phyloP scores from a whole-genome alignment of 306 rosid genomes.

The Malus sylvestris region DNA sequence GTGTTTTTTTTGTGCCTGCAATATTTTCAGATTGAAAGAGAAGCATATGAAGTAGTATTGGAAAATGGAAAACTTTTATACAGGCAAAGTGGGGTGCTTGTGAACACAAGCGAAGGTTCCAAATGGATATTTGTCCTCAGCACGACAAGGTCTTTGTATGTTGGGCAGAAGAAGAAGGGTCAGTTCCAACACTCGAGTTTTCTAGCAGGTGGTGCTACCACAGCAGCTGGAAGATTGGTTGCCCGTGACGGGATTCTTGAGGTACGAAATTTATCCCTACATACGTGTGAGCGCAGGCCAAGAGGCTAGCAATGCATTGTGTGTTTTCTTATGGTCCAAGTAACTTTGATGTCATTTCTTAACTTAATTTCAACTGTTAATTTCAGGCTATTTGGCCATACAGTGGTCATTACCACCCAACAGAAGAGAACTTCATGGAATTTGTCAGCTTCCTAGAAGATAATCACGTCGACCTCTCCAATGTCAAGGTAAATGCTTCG shows the following conservation, averaged over 20 bases:
- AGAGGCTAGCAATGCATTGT: background rate
- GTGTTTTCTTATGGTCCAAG: background rate
- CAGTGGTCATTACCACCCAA: constrained; percentile 93
- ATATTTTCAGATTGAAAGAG: constrained; percentile 64
- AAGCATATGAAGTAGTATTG: constrained; percentile 62
- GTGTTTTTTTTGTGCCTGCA: background rate
- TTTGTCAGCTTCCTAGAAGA: constrained; percentile 72
- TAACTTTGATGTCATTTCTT: background rate
- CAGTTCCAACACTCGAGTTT: constrained; percentile 81
- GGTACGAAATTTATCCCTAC: constrained; percentile 26
- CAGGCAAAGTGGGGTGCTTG: constrained; percentile 35
- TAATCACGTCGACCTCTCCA: constrained; percentile 68
- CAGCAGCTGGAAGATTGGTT: constrained; percentile 91
- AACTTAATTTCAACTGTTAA: background rate
- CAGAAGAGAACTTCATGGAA: constrained; percentile 81
- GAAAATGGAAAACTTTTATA: constrained; percentile 57
- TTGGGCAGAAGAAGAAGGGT: constrained; percentile 79
- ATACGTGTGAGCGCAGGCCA: background rate
- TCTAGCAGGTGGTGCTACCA: constrained; percentile 84
- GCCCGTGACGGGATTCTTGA: constrained; percentile 58
- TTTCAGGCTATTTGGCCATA: constrained; percentile 94
- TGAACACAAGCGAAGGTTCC: constrained; percentile 55
- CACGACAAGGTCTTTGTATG: constrained; percentile 72
- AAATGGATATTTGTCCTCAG: constrained; percentile 92
- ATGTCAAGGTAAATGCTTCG: constrained; percentile 52